phyloP scores from a whole-genome alignment of 768 basidiomycete genomes.

The Amanita thiersii region DNA sequence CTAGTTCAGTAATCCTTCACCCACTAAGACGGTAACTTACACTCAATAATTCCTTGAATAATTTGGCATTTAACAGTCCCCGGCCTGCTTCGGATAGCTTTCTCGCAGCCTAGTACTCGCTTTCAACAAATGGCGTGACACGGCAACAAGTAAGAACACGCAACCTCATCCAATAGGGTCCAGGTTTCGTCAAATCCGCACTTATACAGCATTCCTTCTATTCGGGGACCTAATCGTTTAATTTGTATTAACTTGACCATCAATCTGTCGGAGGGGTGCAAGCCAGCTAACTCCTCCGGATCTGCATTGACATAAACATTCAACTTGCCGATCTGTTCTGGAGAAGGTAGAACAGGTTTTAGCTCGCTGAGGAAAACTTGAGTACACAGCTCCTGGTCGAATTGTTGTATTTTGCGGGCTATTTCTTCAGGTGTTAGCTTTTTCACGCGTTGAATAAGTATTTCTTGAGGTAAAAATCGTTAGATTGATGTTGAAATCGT shows the following conservation, averaged over 20 bases:
- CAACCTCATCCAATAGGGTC: constrained; percentile 73
- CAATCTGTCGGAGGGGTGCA: constrained; percentile 93
- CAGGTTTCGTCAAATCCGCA: constrained; percentile 83
- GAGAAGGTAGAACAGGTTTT: constrained; percentile 80
- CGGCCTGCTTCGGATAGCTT: constrained; percentile 79
- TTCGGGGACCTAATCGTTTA: constrained; percentile 75
- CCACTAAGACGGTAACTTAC: constrained; percentile 34
- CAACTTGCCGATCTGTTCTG: constrained; percentile 88
- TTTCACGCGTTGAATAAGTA: constrained; percentile 83
- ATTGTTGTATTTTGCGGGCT: constrained; percentile 74
- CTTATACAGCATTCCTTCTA: constrained; percentile 95
- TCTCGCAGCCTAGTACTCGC: constrained; percentile 53
- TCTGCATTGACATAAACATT: constrained; percentile 86
- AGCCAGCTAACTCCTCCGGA: constrained; percentile 72
- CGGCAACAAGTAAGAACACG: constrained; percentile 15
- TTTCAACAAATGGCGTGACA: constrained; percentile 5
- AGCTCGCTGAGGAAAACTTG: constrained; percentile 87
- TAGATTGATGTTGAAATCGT: constrained; percentile 2
- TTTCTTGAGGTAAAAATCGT: constrained; percentile 45
- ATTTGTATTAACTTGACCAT: constrained; percentile 98
- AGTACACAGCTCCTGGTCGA: constrained; percentile 81
- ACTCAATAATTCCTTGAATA: constrained; percentile 85
- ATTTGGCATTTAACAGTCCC: constrained; percentile 69
- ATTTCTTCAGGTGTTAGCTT: constrained; percentile 83
- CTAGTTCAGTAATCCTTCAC: background rate